Evolutionary conservation across 768 basidiomycete genomes (phyloP).

Genomic region (Fomitopsis pulvina): DNA sequence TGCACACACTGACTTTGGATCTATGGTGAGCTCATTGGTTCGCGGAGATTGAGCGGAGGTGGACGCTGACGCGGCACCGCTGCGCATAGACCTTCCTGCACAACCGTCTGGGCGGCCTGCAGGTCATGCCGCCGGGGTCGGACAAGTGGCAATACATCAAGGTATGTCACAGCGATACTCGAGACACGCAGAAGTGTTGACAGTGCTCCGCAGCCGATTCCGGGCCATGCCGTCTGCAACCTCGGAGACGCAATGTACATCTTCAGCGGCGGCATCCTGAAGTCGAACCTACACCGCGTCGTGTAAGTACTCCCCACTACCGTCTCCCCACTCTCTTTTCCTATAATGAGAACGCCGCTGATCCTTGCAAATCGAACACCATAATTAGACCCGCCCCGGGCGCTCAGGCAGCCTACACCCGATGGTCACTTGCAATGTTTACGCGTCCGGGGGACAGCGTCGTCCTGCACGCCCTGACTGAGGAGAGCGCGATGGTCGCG

Average conservation of each 20-base stretch:
- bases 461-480: slow-evolving; percentile 42
- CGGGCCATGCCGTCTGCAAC: slow-evolving; percentile 28
- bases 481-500: slow-evolving; percentile 46
- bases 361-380: too few species aligned
- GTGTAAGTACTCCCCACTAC: slow-evolving; percentile 8
- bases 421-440: slow-evolving; percentile 69
- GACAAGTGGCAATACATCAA: slow-evolving; percentile 66
- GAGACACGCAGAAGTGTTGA: neutral
- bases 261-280: slow-evolving; percentile 25
- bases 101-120: slow-evolving; percentile 62
- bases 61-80: neutral
- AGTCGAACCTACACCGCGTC: slow-evolving; percentile 27
- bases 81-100: slow-evolving; percentile 51
- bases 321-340: neutral
- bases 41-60: neutral
- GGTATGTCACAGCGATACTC: slow-evolving; percentile 22
- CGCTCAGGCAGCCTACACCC: slow-evolving; percentile 40
- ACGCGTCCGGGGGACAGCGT: slow-evolving; percentile 53
- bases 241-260: slow-evolving; percentile 26
- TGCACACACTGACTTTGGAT: slow-evolving; percentile 32
- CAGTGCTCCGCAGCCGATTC: slow-evolving; percentile 15
- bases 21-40: slow-evolving; percentile 18
- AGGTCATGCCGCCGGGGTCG: slow-evolving; percentile 54
- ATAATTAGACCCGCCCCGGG: slow-evolving; percentile 53
- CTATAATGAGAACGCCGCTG: too few species aligned